Conservation (phyloP, 2,329 filamentous ascomycete genomes). For the Penicillium sp. region DNA sequence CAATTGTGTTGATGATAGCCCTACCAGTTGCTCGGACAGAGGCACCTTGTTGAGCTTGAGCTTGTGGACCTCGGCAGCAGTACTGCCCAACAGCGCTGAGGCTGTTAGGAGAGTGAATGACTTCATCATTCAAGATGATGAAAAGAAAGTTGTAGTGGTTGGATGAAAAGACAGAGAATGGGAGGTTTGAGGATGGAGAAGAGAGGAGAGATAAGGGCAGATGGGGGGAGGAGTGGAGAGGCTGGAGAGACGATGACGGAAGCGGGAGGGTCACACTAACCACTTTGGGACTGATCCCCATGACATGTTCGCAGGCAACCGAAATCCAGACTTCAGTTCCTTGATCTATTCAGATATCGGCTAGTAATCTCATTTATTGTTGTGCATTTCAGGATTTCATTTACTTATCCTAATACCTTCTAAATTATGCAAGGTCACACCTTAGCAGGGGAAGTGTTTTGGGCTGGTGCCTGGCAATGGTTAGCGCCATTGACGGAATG, state of each 20-base stretch:
- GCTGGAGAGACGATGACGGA: slow-evolving; percentile 29
- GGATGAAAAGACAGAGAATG: slow-evolving; percentile 20
- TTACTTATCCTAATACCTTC: neutral
- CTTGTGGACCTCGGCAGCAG: slow-evolving; percentile 84
- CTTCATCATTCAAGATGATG: slow-evolving; percentile 64
- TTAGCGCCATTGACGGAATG: slow-evolving; percentile 9
- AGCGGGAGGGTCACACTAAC: slow-evolving; percentile 23
- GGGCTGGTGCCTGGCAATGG: slow-evolving; percentile 1
- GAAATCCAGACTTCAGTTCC: neutral
- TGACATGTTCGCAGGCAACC: slow-evolving; percentile 2
- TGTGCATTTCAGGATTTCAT: neutral
- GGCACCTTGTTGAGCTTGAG: slow-evolving; percentile 98
- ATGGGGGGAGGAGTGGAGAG: slow-evolving; percentile 20
- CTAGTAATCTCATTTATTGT: neutral
- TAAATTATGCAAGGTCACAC: neutral
- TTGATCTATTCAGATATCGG: neutral
- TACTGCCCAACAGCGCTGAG: slow-evolving; percentile 75
- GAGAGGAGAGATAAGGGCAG: slow-evolving; percentile 31
- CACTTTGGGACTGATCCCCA: slow-evolving; percentile 6
- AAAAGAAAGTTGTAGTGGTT: slow-evolving; percentile 20
- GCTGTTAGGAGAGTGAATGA: slow-evolving; percentile 72
- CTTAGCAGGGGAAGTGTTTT: neutral
- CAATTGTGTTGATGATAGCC: slow-evolving; percentile 36
- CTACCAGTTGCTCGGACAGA: slow-evolving; percentile 84
- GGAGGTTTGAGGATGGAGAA: slow-evolving; percentile 18